Evolutionary conservation across 1,284 basidiomycete genomes (phyloP).

Genomic region (Neonothopanus nambi): DNA sequence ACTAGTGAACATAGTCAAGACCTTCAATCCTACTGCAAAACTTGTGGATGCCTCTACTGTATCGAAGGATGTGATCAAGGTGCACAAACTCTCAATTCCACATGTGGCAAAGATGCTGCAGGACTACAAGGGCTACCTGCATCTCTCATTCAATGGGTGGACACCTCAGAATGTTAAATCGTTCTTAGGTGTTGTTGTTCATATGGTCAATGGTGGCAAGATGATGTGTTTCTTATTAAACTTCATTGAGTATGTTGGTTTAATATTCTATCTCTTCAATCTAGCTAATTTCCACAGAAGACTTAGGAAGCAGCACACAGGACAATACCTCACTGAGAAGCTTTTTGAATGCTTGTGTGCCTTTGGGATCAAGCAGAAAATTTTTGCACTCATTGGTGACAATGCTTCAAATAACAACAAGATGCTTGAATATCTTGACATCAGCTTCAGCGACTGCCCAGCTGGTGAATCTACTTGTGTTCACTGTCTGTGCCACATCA

Average conservation of each 20-base stretch:
- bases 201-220: background rate
- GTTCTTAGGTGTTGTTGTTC: slow-evolving; percentile 7
- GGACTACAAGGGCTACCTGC: background rate
- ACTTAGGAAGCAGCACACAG: slow-evolving; percentile 6
- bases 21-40: too few species aligned
- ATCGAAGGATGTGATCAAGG: background rate
- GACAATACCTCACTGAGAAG: background rate
- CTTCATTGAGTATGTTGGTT: slow-evolving; percentile 6
- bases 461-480: too few species aligned
- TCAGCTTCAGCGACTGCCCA: too few species aligned
- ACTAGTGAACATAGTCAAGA: too few species aligned
- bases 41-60: too few species aligned
- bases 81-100: background rate
- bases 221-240: slow-evolving; percentile 1
- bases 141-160: slow-evolving; percentile 5
- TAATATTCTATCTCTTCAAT: too few species aligned
- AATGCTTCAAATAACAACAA: too few species aligned
- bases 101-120: background rate
- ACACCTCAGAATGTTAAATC: slow-evolving; percentile 2
- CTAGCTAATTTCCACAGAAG: background rate
- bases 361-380: background rate
- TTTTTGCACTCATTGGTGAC: slow-evolving; percentile 6
- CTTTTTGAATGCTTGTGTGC: background rate
- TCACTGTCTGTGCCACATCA: slow-evolving; percentile 19
- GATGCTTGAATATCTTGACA: too few species aligned